Evolutionary conservation across 2,329 filamentous ascomycete genomes (phyloP).

Genomic region (Aspergillus thermomutatus): DNA sequence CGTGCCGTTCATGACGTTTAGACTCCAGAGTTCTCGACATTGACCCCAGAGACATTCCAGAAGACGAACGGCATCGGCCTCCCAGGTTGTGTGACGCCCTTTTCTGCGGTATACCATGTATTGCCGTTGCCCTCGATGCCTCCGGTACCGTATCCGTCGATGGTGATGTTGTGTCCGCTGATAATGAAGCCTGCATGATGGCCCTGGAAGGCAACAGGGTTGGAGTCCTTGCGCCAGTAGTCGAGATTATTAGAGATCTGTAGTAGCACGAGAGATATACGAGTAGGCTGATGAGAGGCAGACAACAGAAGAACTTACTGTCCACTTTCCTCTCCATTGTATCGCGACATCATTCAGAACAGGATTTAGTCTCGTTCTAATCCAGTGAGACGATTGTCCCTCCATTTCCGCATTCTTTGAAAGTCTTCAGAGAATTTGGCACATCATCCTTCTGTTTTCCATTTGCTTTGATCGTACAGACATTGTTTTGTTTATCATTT

Average conservation of each 20-base stretch:
- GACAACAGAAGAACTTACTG: slow-evolving; percentile 27
- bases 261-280: not conserved
- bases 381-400: slow-evolving; percentile 53
- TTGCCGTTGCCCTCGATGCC: slow-evolving; percentile 55
- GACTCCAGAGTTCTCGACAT: slow-evolving; percentile 53
- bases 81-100: slow-evolving; percentile 46
- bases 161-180: slow-evolving; percentile 48
- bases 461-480: slow-evolving; percentile 41
- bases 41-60: slow-evolving; percentile 56
- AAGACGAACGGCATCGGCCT: slow-evolving; percentile 58
- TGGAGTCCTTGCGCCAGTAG: slow-evolving; percentile 55
- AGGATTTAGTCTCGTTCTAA: slow-evolving; percentile 49
- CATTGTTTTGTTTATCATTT: slow-evolving; percentile 13
- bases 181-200: slow-evolving; percentile 54
- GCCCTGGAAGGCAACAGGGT: slow-evolving; percentile 54
- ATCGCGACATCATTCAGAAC: slow-evolving; percentile 49
- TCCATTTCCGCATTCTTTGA: slow-evolving; percentile 38
- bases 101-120: slow-evolving; percentile 52
- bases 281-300: not conserved
- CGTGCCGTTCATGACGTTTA: slow-evolving; percentile 59
- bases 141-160: slow-evolving; percentile 52
- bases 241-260: slow-evolving; percentile 50
- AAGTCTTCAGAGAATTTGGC: slow-evolving; percentile 41
- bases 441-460: slow-evolving; percentile 40
- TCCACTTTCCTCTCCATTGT: slow-evolving; percentile 54